phyloP scores from a whole-genome alignment of 345 rosid genomes.

The Hibiscus tridactylites region DNA sequence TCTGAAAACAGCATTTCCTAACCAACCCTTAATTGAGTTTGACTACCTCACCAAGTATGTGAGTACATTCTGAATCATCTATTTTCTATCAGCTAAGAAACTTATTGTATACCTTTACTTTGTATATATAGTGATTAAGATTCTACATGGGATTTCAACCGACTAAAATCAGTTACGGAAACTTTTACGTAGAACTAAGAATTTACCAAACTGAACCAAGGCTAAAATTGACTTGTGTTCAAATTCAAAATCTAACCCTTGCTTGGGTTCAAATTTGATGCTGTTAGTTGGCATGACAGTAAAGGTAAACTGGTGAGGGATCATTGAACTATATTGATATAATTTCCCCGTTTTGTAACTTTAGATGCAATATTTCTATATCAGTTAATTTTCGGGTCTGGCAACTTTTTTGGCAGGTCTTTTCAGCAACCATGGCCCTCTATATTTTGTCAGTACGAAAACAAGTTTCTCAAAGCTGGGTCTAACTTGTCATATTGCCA shows the following conservation, averaged over 20 bases:
- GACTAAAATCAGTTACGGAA: background rate
- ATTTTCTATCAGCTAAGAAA: background rate
- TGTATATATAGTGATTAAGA: background rate
- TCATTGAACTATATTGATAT: background rate
- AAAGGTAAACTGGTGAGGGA: background rate
- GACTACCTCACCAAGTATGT: background rate
- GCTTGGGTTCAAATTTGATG: background rate
- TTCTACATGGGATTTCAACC: background rate
- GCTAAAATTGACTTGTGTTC: background rate
- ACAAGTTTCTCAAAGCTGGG: slow-evolving; percentile 84
- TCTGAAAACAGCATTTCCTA: background rate
- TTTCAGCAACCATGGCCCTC: slow-evolving; percentile 95
- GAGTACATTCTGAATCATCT: background rate
- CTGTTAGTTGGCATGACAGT: background rate
- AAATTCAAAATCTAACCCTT: background rate
- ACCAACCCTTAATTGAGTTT: background rate
- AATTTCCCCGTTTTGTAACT: background rate
- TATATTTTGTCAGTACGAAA: slow-evolving; percentile 85
- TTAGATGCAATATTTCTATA: background rate
- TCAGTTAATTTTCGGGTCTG: background rate
- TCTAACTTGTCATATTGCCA: slow-evolving; percentile 85
- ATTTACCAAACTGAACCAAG: background rate
- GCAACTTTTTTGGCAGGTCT: slow-evolving; percentile 52
- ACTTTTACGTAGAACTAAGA: background rate
- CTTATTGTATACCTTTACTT: background rate